phyloP scores from a whole-genome alignment of 2,329 filamentous ascomycete genomes.

The Fusarium veterinarium region DNA sequence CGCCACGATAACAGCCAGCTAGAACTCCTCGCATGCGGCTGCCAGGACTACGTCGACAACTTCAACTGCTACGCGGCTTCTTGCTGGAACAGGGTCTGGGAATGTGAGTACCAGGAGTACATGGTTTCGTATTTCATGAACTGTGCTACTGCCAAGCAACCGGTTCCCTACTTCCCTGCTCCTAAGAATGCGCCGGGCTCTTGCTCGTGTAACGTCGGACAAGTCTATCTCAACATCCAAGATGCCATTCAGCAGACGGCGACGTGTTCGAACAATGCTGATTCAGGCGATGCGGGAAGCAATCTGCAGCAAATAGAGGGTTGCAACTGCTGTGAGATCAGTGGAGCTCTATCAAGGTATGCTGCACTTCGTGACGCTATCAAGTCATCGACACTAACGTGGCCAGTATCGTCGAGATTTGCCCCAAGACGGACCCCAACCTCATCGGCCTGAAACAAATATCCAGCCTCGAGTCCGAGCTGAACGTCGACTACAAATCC shows the following conservation, averaged over 20 bases:
- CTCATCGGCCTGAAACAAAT: not conserved
- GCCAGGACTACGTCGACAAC: not conserved
- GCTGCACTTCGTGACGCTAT: fast-evolving
- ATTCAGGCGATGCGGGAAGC: not conserved
- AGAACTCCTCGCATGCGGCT: not conserved
- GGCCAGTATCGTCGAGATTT: not conserved
- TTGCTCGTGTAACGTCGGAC: not conserved
- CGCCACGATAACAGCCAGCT: not conserved
- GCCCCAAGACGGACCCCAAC: not conserved
- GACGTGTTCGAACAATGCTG: not conserved
- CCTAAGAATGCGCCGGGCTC: not conserved
- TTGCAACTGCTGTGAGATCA: not conserved
- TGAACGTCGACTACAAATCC: not conserved
- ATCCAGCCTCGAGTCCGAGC: not conserved
- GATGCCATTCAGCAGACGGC: not conserved
- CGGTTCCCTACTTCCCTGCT: not conserved
- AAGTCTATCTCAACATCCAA: not conserved
- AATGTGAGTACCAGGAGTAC: not conserved
- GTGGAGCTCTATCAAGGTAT: not conserved
- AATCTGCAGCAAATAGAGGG: not conserved
- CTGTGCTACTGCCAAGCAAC: not conserved
- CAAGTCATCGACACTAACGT: not conserved
- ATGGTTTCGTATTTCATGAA: not conserved
- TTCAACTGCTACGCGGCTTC: not conserved
- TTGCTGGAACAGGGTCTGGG: not conserved